Percentiles rank a stretch among this genome's conserved stretches.
Conservation (phyloP, 495 filamentous ascomycete species). For the Aspergillus taichungensis region DNA sequence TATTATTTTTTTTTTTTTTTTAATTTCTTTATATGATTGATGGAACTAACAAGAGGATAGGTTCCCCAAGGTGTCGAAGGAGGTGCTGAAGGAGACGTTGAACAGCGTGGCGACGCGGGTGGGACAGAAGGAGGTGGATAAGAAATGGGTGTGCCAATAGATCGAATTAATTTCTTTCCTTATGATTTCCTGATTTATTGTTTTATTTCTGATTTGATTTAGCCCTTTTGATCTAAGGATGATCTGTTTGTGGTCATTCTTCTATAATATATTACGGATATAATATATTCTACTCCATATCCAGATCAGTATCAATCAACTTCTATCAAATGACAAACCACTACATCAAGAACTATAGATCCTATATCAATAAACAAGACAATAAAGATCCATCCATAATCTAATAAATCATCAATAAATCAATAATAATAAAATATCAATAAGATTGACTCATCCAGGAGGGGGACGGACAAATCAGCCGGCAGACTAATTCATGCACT, state of each 20-base stretch:
- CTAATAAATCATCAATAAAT: too few species aligned
- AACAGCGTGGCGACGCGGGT: conserved; percentile 59
- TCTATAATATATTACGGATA: too few species aligned
- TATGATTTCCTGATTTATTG: not conserved
- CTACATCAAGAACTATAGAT: too few species aligned
- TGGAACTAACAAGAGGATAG: conserved; percentile 18
- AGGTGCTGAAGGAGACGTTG: conserved; percentile 64
- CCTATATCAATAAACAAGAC: too few species aligned
- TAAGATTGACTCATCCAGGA: conserved; percentile 13
- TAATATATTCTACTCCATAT: too few species aligned
- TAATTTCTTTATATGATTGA: not conserved
- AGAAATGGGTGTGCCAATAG: conserved; percentile 50
- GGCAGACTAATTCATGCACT: conserved; percentile 28
- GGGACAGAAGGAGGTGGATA: conserved; percentile 51
- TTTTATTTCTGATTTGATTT: not conserved
- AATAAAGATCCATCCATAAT: too few species aligned
- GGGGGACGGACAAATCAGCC: conserved; percentile 26
- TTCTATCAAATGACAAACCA: too few species aligned
- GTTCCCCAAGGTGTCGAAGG: conserved; percentile 64
- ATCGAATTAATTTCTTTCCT: not conserved
- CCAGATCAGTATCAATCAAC: too few species aligned
- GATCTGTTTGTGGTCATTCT: too few species aligned
- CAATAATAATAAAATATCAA: too few species aligned
- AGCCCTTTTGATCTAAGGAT: not conserved
- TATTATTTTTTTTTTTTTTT: not conserved